phyloP scores from a whole-genome alignment of 2,329 filamentous ascomycete species.

The Aspergillus jensenii region DNA sequence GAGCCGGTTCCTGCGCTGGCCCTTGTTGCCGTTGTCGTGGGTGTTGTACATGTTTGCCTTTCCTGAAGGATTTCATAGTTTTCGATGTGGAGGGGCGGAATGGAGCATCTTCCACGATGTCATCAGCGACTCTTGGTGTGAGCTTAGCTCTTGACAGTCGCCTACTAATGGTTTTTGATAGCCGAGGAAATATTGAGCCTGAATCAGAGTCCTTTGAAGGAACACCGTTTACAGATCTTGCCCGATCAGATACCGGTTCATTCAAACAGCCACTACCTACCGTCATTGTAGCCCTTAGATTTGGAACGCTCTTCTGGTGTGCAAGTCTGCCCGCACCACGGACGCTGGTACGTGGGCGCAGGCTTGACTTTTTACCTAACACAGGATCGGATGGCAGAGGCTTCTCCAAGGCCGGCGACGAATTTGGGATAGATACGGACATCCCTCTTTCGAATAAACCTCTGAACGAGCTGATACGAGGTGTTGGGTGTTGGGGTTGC shows the following conservation, averaged over 20 bases:
- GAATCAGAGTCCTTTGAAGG: constrained; percentile 9
- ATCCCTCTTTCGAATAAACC: constrained; percentile 24
- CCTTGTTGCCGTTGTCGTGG: not conserved
- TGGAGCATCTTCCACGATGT: constrained; percentile 11
- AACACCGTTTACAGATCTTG: constrained; percentile 26
- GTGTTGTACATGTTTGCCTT: constrained; percentile 16
- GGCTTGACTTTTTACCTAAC: constrained; percentile 4
- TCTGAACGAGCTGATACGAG: constrained; percentile 24
- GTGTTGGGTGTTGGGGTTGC: constrained; percentile 9
- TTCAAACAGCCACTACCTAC: constrained; percentile 14
- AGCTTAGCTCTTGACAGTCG: constrained; percentile 25
- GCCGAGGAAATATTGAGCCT: constrained; percentile 15
- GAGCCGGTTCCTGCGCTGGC: not conserved
- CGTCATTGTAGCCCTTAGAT: constrained; percentile 15
- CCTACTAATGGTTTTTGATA: constrained; percentile 21
- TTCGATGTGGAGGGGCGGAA: constrained; percentile 27
- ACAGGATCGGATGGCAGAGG: constrained; percentile 32
- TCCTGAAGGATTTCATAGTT: constrained; percentile 22
- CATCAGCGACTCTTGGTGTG: constrained; percentile 20
- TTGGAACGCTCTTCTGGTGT: constrained; percentile 19
- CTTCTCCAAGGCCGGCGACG: constrained; percentile 23
- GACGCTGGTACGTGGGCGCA: constrained; percentile 14
- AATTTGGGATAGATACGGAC: constrained; percentile 5
- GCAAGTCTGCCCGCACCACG: constrained; percentile 4
- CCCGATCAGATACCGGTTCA: constrained; percentile 16